Base-by-base conservation (phyloP, 352 stramenopile genomes). In the Pythium inflatum region DNA sequence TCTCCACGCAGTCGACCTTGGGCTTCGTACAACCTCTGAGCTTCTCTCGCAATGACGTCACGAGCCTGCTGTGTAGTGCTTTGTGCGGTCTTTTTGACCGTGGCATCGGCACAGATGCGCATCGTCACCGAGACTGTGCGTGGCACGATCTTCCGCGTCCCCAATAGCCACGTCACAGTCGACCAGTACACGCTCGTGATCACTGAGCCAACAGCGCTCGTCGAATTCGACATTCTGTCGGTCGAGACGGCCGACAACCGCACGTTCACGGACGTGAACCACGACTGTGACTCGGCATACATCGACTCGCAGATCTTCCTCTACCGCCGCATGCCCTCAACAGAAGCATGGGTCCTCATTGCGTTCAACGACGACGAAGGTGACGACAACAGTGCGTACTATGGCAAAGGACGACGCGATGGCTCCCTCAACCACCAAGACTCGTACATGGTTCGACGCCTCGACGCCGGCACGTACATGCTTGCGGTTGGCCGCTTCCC, bases 191-290 rank as follows among this genome's bases (percentile, higher is more conserved):
- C 62, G 11, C 66, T 92, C 43, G 61, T 65, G 31, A 74, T 90
- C 59, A 69, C 69, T 3, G 73, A 76, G 3, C 33, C 76, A 1
- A 68, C 73, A 0, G 81, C 82, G 9, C 68, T 87, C 13, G 70
- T 92, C 31, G 81, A 91, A 62, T 83, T 92, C 46, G 78, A 92
- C 63, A 65, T 91, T 49, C 62, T 92, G 25, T 89, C 85, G 16
- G 82, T 84, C 74, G 85, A 91, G 70, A 89, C 81, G 7, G 61
- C 61, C 16, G 71, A 81, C 53, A 86, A 86, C 60, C 31, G 54
- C 31, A 83, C 74, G 30, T 86, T 86, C 62, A 28, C 70, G 0
- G 85, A 92, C 51, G 82, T 92, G 13, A 92, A 92, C 65, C 31
- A 33, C 8, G 81, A 92, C 59, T 92, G 85, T 48, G 85, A 92